Evolutionary conservation across 78 protist genomes (phyloP), one percentile per base, ranked within the genome.

Genomic region (Neovahlkampfia damariscottae): DNA sequence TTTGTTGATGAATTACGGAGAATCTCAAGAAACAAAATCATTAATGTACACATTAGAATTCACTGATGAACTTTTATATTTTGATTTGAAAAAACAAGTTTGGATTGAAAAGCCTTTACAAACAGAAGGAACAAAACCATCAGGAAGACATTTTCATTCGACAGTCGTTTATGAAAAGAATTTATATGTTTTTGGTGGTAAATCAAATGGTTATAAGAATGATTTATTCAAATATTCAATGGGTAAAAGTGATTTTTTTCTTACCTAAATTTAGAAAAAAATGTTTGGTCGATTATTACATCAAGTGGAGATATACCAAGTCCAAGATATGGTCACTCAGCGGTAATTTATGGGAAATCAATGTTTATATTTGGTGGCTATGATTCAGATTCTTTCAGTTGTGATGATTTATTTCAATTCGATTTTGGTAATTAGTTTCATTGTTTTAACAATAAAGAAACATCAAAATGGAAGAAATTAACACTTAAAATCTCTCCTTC

Each of bases 351-450:
- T 35, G 79, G 79, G 38, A 76, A 31, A 8, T 5, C 32, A 9
- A 76, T 76, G 79, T 4, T 76, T 34, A 39, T 76, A 7, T 76
- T 76, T 70, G 79, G 79, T 7, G 79, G 79, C 2, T 41, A 70
- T 5, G 10, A 41, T 50, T 32, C 66, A 4, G 70, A 76, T 9
- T 32, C 41, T 19, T 29, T 40, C 19, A 67, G 79, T 31, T 76
- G 68, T 50, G 72, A 58, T 2, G 79, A 76, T 9, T 3, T 76
- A 38, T 31, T 31, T 2, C 62, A 76, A 2, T 76, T 9, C 41
- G 10, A 5, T 35, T 40, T 41, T 2, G 79, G n/a, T n/a, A n/a
- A n/a, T n/a, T n/a, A n/a, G n/a, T n/a, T n/a, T n/a, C n/a, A n/a
- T n/a, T n/a, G n/a, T n/a, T n/a, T n/a, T n/a, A n/a, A n/a, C n/a